Conservation (phyloP, 202 grass and related monocot genomes). For the Schoenoplectus tabernaemontani region DNA sequence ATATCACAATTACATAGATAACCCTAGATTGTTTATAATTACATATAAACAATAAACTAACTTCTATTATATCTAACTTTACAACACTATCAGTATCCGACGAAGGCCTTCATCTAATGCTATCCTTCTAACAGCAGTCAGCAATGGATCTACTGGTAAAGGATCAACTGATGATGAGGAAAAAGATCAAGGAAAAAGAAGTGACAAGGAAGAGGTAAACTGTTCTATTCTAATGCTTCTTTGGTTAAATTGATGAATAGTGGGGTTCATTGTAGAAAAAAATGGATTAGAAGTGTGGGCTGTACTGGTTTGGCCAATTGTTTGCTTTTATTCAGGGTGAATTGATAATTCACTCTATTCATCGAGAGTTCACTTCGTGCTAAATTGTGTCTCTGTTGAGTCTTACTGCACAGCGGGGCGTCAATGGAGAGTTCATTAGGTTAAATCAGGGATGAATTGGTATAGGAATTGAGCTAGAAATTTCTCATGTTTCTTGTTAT, state of each 20-base stretch:
- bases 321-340: not conserved
- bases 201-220: slow-evolving; percentile 11
- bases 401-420: not conserved
- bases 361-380: not conserved
- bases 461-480: not conserved
- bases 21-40: no score
- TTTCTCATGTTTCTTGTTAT: not conserved
- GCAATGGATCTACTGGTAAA: not conserved
- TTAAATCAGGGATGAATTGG: not conserved
- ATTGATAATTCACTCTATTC: not conserved
- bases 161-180: slow-evolving; percentile 7
- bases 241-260: not conserved
- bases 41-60: no score
- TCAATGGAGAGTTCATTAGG: not conserved
- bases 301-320: not conserved
- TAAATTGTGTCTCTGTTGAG: not conserved
- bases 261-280: not conserved
- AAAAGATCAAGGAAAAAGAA: not conserved
- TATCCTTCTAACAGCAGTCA: not conserved
- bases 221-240: not conserved
- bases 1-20: no score
- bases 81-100: no score
- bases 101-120: not conserved
- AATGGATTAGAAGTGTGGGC: not conserved
- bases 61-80: no score